Percentiles rank a stretch among this genome's conserved stretches.
phyloP scores from a whole-genome alignment of 805 yeast species.

The Tanozyma kutaoensis region DNA sequence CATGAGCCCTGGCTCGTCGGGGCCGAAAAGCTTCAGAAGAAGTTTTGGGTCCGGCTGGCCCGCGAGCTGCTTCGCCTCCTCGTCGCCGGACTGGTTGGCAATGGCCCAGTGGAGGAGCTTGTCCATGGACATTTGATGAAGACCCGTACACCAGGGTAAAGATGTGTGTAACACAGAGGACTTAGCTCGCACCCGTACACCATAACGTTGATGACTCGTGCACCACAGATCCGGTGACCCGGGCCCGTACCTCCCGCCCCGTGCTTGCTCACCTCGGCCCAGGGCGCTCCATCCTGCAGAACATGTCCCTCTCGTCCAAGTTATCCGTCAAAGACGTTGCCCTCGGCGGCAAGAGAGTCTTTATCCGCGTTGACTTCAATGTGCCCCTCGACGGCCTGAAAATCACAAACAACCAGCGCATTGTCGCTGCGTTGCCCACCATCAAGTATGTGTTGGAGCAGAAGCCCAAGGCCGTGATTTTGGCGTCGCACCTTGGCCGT shows the following conservation, averaged over 20 bases:
- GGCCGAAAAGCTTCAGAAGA: constrained; percentile 62
- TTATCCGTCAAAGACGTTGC: constrained; percentile 85
- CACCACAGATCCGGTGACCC: too few species aligned
- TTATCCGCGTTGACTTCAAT: constrained; percentile 96
- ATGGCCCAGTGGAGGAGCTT: constrained; percentile 88
- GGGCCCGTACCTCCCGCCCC: too few species aligned
- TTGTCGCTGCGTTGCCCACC: constrained; percentile 98
- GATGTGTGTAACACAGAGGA: too few species aligned
- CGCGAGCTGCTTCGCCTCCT: constrained; percentile 42
- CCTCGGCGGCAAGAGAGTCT: constrained; percentile 85
- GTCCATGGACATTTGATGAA: too few species aligned
- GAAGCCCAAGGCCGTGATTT: constrained; percentile 79
- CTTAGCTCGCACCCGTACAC: too few species aligned
- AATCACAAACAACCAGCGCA: constrained; percentile 99
- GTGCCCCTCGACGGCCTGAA: constrained; percentile 91
- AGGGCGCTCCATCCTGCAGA: too few species aligned
- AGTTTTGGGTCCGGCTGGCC: constrained; percentile 73
- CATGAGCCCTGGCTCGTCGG: constrained; percentile 88
- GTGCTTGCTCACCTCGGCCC: too few species aligned
- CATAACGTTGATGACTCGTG: too few species aligned
- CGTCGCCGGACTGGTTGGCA: constrained; percentile 61
- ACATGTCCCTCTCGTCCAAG: constrained; percentile 89
- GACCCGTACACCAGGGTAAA: too few species aligned
- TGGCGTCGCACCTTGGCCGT: constrained; percentile 98
- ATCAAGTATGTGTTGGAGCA: constrained; percentile 89